These are phyloP conservation scores for Amanita fuliginea DNA, from an alignment of 768 basidiomycete genomes.

Conservation along the genomic window DNA sequence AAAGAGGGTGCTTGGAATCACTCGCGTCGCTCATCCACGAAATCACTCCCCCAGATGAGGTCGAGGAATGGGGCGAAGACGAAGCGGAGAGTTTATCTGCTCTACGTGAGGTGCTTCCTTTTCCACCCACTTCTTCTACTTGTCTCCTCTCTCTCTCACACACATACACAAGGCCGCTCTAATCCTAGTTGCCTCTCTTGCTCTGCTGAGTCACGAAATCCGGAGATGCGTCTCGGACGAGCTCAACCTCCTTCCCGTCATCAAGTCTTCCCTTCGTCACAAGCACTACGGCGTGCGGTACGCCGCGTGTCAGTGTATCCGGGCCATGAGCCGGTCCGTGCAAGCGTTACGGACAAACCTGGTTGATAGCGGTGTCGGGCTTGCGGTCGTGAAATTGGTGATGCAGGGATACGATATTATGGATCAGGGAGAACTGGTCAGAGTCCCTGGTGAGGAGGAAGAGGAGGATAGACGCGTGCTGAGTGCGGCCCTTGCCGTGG, in stretches of 20 bases:
- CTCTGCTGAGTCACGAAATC: constrained; percentile 63
- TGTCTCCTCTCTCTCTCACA: constrained; percentile 3
- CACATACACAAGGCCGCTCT: constrained; percentile 56
- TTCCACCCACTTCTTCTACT: constrained; percentile 5
- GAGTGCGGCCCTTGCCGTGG: constrained; percentile 56
- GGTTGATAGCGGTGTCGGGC: constrained; percentile 71
- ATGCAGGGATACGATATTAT: constrained; percentile 20
- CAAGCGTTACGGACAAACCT: constrained; percentile 76
- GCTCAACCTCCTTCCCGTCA: constrained; percentile 29
- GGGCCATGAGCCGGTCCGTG: constrained; percentile 72
- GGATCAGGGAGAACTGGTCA: constrained; percentile 11
- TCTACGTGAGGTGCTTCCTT: constrained; percentile 47
- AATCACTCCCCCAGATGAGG: constrained; percentile 36
- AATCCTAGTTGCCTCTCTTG: constrained; percentile 62
- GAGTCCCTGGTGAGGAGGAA: constrained; percentile 25
- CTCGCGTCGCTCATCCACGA: constrained; percentile 40
- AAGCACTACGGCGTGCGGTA: constrained; percentile 68
- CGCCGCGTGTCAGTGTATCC: constrained; percentile 77
- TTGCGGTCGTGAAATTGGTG: constrained; percentile 51
- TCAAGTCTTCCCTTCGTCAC: constrained; percentile 47
- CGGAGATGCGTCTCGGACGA: constrained; percentile 57
- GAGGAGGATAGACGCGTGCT: constrained; percentile 59
- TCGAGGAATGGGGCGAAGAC: constrained; percentile 52
- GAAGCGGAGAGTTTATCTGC: constrained; percentile 47
- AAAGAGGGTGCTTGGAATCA: constrained; percentile 53